Evolutionary conservation across 106 monocot species (phyloP), one percentile per base, ranked within the genome.

Genomic region (Dendrobium officinale): DNA sequence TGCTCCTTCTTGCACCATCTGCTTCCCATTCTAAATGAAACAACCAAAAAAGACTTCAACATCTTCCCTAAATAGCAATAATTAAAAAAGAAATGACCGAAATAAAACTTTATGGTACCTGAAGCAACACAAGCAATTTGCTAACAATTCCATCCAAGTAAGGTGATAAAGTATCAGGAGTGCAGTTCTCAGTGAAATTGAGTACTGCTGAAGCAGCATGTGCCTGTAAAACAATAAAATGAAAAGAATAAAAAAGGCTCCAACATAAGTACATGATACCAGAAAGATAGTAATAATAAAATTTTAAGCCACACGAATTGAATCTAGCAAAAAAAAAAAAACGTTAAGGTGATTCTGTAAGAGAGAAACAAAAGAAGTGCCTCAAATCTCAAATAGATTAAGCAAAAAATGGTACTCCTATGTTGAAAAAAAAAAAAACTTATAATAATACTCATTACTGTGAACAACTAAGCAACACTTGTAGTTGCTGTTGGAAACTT

Each of bases 191-290:
- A 26, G 91, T 92, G 80, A 98, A 98, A 86, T 98, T 98, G 29
- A 98, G 83, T n/a, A 98, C 91, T 55, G 98, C 94, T 9, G 94
- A 98, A 58, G 98, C 94, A 80, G 94, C 94, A 86, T 98, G 98
- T 42, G 98, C 98, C 98, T 98, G 85, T 18, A 75, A 55, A 73
- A 42, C 54, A 16, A 42, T 44, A 9, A 42, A 72, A 77, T 19
- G 40, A 56, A n/a, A 56, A 29, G 6, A 83, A 44, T 74, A 44
- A 74, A 70, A 37, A 70, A 37, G 68, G 70, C 5, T 13, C 13
- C 31, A 37, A 70, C 29, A 29, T 31, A 70, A 70, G 33, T 13
- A 16, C 6, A 70, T 33, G 15, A 70, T 33, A 70, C 37, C 16
- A 24, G 64, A 66, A 26, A 26, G 64, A 6, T 15, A 66, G 26